Percentiles rank a stretch among this genome's conserved stretches.
These are phyloP conservation scores for Lunularia cruciata DNA, from an alignment of 225 moss, liverwort and hornwort species.

Conservation along the genomic window DNA sequence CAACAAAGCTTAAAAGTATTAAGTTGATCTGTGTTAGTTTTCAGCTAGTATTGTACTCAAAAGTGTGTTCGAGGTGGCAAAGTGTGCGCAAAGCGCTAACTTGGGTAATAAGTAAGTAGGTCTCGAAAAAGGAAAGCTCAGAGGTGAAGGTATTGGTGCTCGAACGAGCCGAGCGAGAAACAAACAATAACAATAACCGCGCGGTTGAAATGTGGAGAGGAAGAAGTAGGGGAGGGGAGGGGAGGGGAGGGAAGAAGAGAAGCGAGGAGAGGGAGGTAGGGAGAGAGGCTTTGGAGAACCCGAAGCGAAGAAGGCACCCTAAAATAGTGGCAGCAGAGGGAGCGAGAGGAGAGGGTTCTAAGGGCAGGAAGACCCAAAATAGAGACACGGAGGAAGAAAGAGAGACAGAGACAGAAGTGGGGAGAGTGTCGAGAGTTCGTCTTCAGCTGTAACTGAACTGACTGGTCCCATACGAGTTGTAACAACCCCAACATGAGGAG, in stretches of 20 bases:
- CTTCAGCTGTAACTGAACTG: constrained; percentile 9
- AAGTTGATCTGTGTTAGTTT: too few species aligned
- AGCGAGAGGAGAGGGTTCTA: not conserved
- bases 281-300: not conserved
- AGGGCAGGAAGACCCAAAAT: not conserved
- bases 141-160: too few species aligned
- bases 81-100: not conserved
- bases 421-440: not conserved
- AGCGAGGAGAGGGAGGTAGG: too few species aligned
- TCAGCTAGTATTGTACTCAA: not conserved
- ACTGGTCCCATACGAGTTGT: not conserved
- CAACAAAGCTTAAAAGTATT: too few species aligned
- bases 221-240: not conserved
- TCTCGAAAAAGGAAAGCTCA: not conserved
- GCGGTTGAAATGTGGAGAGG: constrained; percentile 1
- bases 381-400: not conserved
- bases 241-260: not conserved
- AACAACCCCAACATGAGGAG: constrained; percentile 13
- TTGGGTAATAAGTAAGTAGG: not conserved
- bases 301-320: not conserved
- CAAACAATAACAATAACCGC: not conserved
- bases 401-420: not conserved
- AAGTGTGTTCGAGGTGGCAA: not conserved
- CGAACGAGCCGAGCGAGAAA: not conserved
- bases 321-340: not conserved